A percentile compares a stretch with the other conserved stretches of the same genome.
phyloP scores from a whole-genome alignment of 1,139 yeast species.

The Protomyces inouyei region DNA sequence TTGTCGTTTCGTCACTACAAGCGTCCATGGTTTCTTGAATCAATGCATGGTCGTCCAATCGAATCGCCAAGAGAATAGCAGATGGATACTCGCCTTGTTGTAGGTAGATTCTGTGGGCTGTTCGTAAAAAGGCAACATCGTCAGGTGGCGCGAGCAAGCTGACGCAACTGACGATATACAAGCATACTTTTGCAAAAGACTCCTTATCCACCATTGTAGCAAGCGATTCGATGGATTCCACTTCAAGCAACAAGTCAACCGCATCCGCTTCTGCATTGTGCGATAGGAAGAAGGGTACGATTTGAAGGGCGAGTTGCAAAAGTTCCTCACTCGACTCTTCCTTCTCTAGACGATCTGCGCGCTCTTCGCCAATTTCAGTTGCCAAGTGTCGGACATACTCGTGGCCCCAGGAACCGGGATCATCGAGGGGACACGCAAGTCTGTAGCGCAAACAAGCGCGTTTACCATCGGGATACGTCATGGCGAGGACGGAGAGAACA shows the following conservation, averaged over 20 bases:
- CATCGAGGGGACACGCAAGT: conserved; percentile 54
- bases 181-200: conserved; percentile 83
- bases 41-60: conserved; percentile 74
- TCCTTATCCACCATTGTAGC: conserved; percentile 79
- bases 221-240: conserved; percentile 78
- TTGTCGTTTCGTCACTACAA: conserved; percentile 60
- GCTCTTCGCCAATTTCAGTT: conserved; percentile 85
- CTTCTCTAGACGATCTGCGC: conserved; percentile 52
- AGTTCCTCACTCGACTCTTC: conserved; percentile 46
- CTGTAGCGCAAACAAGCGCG: conserved; percentile 80
- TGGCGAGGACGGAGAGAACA: conserved; percentile 84
- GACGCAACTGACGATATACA: conserved; percentile 84
- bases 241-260: conserved; percentile 82
- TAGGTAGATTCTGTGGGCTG: conserved; percentile 85
- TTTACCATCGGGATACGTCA: conserved; percentile 84
- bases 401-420: conserved; percentile 91
- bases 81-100: conserved; percentile 77
- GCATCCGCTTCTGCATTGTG: conserved; percentile 99
- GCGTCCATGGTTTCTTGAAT: conserved; percentile 73
- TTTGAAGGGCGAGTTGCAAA: conserved; percentile 61
- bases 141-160: conserved; percentile 95
- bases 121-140: conserved; percentile 75
- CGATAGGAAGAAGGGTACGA: conserved; percentile 83
- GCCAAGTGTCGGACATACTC: conserved; percentile 96
- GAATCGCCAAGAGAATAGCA: conserved; percentile 82